phyloP scores from a whole-genome alignment of 2,329 filamentous ascomycete species.

The Aspergillus persii region DNA sequence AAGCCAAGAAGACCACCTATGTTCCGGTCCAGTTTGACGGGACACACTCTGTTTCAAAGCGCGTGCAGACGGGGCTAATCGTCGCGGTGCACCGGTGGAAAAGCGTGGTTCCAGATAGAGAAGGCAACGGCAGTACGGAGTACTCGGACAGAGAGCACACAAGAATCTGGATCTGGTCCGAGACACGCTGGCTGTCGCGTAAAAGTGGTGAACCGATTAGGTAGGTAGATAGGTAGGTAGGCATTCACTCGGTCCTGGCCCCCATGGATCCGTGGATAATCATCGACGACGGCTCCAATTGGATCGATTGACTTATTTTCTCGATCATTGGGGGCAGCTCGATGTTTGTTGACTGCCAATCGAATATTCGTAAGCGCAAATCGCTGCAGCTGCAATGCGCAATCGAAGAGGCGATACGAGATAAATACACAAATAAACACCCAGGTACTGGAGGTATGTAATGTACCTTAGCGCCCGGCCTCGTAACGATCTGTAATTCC shows the following conservation, averaged over 20 bases:
- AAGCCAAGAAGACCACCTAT: not conserved
- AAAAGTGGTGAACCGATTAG: not conserved
- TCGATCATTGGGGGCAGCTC: not conserved
- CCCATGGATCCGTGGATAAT: not conserved
- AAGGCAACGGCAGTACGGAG: conserved; percentile 7
- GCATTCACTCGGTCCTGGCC: not conserved
- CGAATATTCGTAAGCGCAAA: not conserved
- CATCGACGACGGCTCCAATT: not conserved
- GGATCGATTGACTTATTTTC: not conserved
- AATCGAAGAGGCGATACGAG: not conserved
- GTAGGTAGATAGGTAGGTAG: too few relatives aligned
- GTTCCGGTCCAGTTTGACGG: not conserved
- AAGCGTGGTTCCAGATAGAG: conserved; percentile 6
- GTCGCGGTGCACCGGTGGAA: not conserved
- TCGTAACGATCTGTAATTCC: conserved; percentile 10
- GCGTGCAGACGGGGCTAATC: conserved; percentile 14
- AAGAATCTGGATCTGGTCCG: conserved; percentile 1
- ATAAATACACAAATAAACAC: not conserved
- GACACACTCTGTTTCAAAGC: not conserved
- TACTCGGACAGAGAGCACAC: not conserved
- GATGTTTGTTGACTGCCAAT: not conserved
- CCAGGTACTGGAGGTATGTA: too few relatives aligned
- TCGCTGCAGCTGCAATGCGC: not conserved
- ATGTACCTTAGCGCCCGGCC: not conserved
- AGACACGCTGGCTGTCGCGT: not conserved